Evolutionary conservation across 768 basidiomycete genomes (phyloP).

Genomic region (Lactarius deliciosus): DNA sequence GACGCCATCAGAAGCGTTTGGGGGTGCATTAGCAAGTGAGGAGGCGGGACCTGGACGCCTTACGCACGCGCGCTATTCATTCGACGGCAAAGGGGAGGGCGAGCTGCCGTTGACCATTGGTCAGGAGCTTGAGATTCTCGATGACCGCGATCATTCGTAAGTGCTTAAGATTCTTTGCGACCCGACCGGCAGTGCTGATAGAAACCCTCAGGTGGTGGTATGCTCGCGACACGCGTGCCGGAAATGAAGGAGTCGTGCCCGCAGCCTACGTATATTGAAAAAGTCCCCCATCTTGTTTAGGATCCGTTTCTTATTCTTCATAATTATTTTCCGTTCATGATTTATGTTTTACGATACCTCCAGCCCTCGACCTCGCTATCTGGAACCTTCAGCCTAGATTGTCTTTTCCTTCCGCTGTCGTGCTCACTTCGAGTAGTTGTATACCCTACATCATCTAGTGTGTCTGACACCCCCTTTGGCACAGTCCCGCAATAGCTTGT

Average conservation of each 20-base stretch:
- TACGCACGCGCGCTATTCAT: constrained; percentile 80
- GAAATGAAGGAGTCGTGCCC: constrained; percentile 87
- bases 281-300: constrained; percentile 3
- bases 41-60: constrained; percentile 61
- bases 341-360: constrained; percentile 29
- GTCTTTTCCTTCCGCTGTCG: constrained; percentile 24
- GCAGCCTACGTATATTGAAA: constrained; percentile 85
- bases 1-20: constrained; percentile 74
- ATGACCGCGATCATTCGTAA: constrained; percentile 78
- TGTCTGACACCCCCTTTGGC: constrained; percentile 26
- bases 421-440: constrained; percentile 28
- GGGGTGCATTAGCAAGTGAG: constrained; percentile 57
- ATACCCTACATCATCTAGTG: constrained; percentile 15
- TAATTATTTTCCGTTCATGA: constrained; percentile 31
- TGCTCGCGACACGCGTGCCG: constrained; percentile 74
- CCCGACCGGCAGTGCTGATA: constrained; percentile 8
- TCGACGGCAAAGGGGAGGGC: constrained; percentile 76
- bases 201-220: constrained; percentile 82
- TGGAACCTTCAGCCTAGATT: constrained; percentile 28
- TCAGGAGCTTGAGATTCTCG: constrained; percentile 70
- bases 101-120: constrained; percentile 71
- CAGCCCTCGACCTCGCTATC: constrained; percentile 20
- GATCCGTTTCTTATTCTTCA: constrained; percentile 15
- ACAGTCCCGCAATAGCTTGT: constrained; percentile 20
- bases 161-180: constrained; percentile 35